Evolutionary conservation across 106 monocot species (phyloP), one percentile per base, ranked within the genome.

Genomic region (Vanilla planifolia): DNA sequence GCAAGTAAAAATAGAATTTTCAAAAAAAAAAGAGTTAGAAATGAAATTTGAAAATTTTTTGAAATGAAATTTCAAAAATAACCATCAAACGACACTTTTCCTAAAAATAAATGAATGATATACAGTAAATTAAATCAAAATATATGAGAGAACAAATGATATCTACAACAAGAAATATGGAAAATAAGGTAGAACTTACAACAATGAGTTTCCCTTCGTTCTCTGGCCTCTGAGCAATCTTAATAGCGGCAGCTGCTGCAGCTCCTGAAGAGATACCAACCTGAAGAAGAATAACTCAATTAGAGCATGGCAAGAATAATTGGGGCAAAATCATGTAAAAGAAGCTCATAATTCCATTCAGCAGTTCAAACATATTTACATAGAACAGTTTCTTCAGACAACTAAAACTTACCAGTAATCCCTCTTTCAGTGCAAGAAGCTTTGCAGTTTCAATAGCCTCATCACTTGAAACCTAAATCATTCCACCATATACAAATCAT

Each of bases 261-360:
- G 82, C 91, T 17, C 91, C 91, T 45, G 91, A 91, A 64, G 91
- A 91, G 61, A 91, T 91, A 27, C 91, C 91, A 62, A 80, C 92
- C 92, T 93, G 37, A 47, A 72, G 56, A 0, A 17, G 48, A 23
- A 34, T 43, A 10, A n/a, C 13, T 6, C 25, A 11, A 26, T 17
- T 43, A 2, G 61, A n/a, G n/a, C n/a, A n/a, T 1, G n/a, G n/a
- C n/a, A n/a, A n/a, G n/a, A n/a, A n/a, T n/a, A n/a, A n/a, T n/a
- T n/a, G n/a, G 11, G 30, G 26, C 14, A n/a, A 44, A 44, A 23
- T 55, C 5, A 34, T 5, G n/a, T n/a, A n/a, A n/a, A n/a, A n/a
- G n/a, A n/a, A n/a, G n/a, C n/a, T n/a, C n/a, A n/a, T n/a, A n/a
- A n/a, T n/a, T n/a, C n/a, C n/a, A n/a, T n/a, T n/a, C n/a, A n/a